Evolutionary conservation across 176 grass and related monocot genomes (phyloP).

Genomic region (Avena atlantica): DNA sequence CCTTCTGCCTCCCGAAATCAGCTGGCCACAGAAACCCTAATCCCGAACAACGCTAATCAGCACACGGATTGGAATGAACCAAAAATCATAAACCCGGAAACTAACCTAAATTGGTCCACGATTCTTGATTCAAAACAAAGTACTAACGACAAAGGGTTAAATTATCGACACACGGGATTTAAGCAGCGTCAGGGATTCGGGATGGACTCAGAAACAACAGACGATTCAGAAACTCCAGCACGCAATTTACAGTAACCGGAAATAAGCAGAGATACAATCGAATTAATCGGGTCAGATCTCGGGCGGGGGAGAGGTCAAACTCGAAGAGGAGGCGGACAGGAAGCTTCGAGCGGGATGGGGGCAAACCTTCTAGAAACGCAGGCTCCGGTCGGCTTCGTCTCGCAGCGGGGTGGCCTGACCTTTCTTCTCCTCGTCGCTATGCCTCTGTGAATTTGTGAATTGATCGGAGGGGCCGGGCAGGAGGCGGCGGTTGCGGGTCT

Average conservation of each 20-base stretch:
- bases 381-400: constrained; percentile 6
- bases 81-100: not conserved
- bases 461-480: not conserved
- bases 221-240: not conserved
- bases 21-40: constrained; percentile 31
- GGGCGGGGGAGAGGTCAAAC: constrained; percentile 10
- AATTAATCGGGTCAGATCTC: constrained; percentile 4
- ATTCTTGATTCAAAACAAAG: not conserved
- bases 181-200: not conserved
- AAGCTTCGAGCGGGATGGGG: not conserved
- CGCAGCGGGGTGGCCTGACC: not conserved
- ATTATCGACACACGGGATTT: not conserved
- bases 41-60: not conserved
- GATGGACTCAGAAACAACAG: not conserved
- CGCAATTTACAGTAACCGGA: not conserved
- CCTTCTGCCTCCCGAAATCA: constrained; percentile 7
- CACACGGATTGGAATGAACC: constrained; percentile 1
- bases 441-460: constrained; percentile 21
- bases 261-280: not conserved
- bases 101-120: not conserved
- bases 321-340: constrained; percentile 8
- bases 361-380: constrained; percentile 44
- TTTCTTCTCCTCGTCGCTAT: not conserved
- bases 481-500: not conserved
- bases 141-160: not conserved